phyloP scores from a whole-genome alignment of 2,329 filamentous ascomycete species.

The Aureobasidium mangrovei region DNA sequence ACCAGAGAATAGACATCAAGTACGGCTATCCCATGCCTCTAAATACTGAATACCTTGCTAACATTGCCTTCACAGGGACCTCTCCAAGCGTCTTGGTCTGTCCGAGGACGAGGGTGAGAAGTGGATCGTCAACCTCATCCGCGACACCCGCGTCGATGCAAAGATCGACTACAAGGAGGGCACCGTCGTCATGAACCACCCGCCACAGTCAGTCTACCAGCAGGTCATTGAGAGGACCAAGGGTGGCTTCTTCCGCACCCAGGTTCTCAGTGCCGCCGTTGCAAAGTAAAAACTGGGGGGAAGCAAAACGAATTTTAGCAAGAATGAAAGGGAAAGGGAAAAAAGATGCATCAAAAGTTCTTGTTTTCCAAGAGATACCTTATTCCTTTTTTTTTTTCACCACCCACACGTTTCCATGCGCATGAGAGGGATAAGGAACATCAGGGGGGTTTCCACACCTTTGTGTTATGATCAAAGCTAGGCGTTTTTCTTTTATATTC shows the following conservation, averaged over 20 bases:
- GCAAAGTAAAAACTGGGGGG: slow-evolving; percentile 32
- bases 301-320: not conserved
- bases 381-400: not conserved
- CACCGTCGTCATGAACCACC: slow-evolving; percentile 99
- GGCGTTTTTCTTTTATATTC: slow-evolving; percentile 4
- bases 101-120: slow-evolving; percentile 96
- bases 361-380: not conserved
- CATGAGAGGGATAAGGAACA: not conserved
- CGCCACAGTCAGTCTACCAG: slow-evolving; percentile 95
- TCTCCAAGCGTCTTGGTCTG: slow-evolving; percentile 83
- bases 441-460: not conserved
- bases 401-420: not conserved
- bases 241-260: slow-evolving; percentile 96
- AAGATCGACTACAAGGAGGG: slow-evolving; percentile 99
- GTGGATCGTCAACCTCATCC: slow-evolving; percentile 99
- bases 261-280: slow-evolving; percentile 65
- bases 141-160: slow-evolving; percentile 91
- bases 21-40: slow-evolving; percentile 24
- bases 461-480: slow-evolving; percentile 12
- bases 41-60: not conserved
- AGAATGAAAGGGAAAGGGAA: not conserved
- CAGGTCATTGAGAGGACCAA: slow-evolving; percentile 99
- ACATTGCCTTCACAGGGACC: slow-evolving; percentile 48
- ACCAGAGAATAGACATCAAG: slow-evolving; percentile 96
- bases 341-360: slow-evolving; percentile 12